Base-by-base conservation (phyloP, 306 rosid genomes). In the Rubus parviflorus region DNA sequence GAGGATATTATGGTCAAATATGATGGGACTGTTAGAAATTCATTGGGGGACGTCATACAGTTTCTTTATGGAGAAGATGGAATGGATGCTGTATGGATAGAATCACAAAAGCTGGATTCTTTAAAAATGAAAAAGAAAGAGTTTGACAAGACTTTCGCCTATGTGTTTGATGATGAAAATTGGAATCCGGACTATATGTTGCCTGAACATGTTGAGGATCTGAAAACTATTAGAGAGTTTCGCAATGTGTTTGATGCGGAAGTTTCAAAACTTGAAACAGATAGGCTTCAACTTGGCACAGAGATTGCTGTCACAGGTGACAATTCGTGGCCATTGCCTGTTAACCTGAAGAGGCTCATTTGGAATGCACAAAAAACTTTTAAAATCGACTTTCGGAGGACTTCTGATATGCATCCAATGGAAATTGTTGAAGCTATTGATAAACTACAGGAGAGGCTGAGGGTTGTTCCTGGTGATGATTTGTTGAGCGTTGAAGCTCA, bases 1-100 rank as follows among this genome's bases (percentile, higher is more conserved):
- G 99, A 96, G 77, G 99, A 96, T 87, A 92, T 96, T 73, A 96
- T 96, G 99, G 98, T 93, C 76, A 96, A 96, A 84, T 96, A 96
- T 79, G 99, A 96, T 77, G 99, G 99, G 79, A 96, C 99, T 46
- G 99, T 96, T 41, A 86, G 99, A 84, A 96, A 96, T 83, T 96
- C 99, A 14, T 83, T 96, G 88, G 99, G 99, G 51, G 99, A 96
- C 20, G 99, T 96, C 60, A 96, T 96, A 77, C 99, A 96, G 78
- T 96, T 96, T 87, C 94, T 96, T 16, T 96, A 96, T 42, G 99
- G 99, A 47, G 99, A 96, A 82, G 99, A 96, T 85, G 98, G 99
- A 68, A 96, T 96, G 99, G 99, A 96, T 81, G 82, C 99, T 61
- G 99, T 96, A 61, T 92, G 99, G 99, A 92, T 96, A 46, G 99